Conservation (phyloP, 495 filamentous ascomycete genomes). For the Neurospora intermedia region DNA sequence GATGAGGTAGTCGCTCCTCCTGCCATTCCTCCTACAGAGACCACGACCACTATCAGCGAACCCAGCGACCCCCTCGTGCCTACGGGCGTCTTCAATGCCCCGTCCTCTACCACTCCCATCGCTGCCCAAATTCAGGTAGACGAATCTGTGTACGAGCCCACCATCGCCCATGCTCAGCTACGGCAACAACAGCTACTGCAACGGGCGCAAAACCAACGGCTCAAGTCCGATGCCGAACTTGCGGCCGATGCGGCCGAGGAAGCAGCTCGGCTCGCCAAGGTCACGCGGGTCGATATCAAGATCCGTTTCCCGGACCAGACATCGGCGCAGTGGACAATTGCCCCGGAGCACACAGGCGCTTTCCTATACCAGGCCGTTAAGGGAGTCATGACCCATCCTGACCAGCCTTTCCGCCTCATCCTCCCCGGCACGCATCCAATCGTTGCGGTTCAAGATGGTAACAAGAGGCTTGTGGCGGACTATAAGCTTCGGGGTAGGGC, state of each 20-base stretch:
- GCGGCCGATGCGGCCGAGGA: slow-evolving; percentile 46
- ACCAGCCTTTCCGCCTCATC: slow-evolving; percentile 39
- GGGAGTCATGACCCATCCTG: slow-evolving; percentile 35
- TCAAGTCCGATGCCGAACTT: slow-evolving; percentile 58
- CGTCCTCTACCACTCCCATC: slow-evolving; percentile 57
- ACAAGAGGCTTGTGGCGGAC: slow-evolving; percentile 53
- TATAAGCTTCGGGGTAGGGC: slow-evolving; percentile 58
- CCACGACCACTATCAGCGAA: background rate
- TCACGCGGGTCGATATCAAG: slow-evolving; percentile 63
- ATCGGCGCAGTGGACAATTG: slow-evolving; percentile 54
- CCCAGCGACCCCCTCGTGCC: slow-evolving; percentile 27
- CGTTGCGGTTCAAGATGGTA: slow-evolving; percentile 18
- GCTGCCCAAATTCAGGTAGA: slow-evolving; percentile 56
- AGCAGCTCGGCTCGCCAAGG: slow-evolving; percentile 48
- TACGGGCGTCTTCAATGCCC: slow-evolving; percentile 66
- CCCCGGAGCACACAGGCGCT: slow-evolving; percentile 49
- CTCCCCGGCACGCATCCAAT: slow-evolving; percentile 22
- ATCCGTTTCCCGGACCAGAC: slow-evolving; percentile 81
- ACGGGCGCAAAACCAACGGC: slow-evolving; percentile 53
- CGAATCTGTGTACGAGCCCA: slow-evolving; percentile 70
- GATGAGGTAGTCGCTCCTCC: background rate
- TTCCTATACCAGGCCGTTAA: slow-evolving; percentile 58
- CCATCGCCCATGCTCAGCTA: slow-evolving; percentile 71
- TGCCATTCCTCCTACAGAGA: background rate
- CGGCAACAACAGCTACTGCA: slow-evolving; percentile 64